phyloP scores from a whole-genome alignment of 345 rosid species.

The Noccaea bulbosa region DNA sequence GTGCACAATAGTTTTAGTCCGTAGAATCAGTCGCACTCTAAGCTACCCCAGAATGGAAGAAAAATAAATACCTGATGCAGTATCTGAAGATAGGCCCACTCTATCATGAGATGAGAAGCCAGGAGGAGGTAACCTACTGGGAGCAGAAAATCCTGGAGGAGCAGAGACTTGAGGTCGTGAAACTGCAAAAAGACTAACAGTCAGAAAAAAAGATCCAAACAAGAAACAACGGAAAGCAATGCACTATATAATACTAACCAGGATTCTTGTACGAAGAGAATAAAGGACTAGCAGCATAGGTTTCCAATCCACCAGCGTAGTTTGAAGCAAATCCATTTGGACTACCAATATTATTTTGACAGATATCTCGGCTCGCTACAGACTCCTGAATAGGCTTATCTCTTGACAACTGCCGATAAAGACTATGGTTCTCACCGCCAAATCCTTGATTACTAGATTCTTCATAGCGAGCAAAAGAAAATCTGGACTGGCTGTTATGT shows the following conservation, averaged over 20 bases:
- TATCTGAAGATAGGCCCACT: constrained; percentile 61
- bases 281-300: constrained; percentile 47
- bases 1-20: constrained; percentile 5
- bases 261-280: constrained; percentile 62
- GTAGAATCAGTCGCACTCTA: no score
- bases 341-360: constrained; percentile 48
- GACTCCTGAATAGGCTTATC: constrained; percentile 51
- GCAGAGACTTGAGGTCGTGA: constrained; percentile 78
- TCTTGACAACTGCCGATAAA: constrained; percentile 50
- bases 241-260: constrained; percentile 51
- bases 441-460: constrained; percentile 54
- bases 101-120: constrained; percentile 87
- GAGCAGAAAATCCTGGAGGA: constrained; percentile 94
- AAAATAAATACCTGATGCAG: constrained; percentile 52
- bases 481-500: constrained; percentile 77
- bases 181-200: constrained; percentile 42
- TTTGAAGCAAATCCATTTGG: constrained; percentile 59
- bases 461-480: constrained; percentile 91
- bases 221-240: constrained; percentile 12
- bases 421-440: constrained; percentile 49
- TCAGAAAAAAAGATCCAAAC: constrained; percentile 15
- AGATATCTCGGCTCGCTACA: constrained; percentile 51
- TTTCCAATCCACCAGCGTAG: constrained; percentile 56
- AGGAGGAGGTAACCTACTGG: constrained; percentile 94
- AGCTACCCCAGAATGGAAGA: background rate